Conservation (phyloP, 2,329 filamentous ascomycete species). For the Thermomyces lanuginosus region DNA sequence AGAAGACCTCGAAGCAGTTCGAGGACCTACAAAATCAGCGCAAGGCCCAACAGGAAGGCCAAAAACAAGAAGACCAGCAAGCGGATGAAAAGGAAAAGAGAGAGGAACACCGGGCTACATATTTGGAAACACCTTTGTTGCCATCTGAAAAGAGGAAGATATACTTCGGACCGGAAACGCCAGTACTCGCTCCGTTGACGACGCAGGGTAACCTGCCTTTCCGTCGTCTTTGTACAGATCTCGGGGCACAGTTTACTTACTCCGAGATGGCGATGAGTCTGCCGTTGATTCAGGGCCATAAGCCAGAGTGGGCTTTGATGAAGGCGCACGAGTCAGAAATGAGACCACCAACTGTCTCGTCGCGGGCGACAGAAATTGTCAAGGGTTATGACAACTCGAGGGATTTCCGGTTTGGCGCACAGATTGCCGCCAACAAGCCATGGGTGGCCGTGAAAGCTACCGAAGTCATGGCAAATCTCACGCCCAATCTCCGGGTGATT, state of each 20-base stretch:
- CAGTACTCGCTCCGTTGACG: constrained; percentile 81
- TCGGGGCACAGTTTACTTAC: constrained; percentile 86
- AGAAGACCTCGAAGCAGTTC: constrained; percentile 39
- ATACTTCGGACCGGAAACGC: constrained; percentile 89
- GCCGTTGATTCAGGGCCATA: constrained; percentile 75
- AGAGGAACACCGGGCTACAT: constrained; percentile 62
- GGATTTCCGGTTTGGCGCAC: constrained; percentile 78
- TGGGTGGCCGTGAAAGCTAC: constrained; percentile 82
- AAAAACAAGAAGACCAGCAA: constrained; percentile 4
- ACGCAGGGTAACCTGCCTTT: constrained; percentile 96
- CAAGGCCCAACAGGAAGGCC: constrained; percentile 8
- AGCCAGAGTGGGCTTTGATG: constrained; percentile 86
- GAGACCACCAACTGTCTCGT: constrained; percentile 49
- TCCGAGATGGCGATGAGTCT: constrained; percentile 96
- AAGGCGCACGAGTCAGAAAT: constrained; percentile 80
- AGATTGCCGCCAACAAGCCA: constrained; percentile 83
- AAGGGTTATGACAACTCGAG: constrained; percentile 64
- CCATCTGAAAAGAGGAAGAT: constrained; percentile 85
- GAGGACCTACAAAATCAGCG: too few species aligned
- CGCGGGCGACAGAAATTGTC: constrained; percentile 37
- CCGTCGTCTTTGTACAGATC: constrained; percentile 69
- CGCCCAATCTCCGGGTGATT: constrained; percentile 73
- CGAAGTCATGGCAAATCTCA: constrained; percentile 58
- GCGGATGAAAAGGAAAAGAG: constrained; percentile 25
- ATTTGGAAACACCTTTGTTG: constrained; percentile 69